phyloP scores from a whole-genome alignment of 768 basidiomycete species.

The Russula sp. region DNA sequence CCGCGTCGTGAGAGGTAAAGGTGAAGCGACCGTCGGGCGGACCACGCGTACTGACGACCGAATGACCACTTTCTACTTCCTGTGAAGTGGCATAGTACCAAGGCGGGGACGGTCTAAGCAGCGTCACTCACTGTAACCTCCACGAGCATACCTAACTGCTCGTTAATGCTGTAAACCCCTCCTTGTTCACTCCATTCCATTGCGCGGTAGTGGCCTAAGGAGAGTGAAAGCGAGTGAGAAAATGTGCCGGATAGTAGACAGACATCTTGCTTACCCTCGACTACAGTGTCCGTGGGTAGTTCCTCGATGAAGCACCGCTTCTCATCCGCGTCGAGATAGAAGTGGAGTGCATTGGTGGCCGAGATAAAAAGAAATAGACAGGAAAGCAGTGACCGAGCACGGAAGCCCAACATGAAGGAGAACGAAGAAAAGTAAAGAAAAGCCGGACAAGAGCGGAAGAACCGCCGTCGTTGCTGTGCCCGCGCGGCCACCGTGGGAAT shows the following conservation, averaged over 20 bases:
- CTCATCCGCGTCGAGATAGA: slow-evolving; percentile 94
- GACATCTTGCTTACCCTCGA: slow-evolving; percentile 63
- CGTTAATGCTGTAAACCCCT: slow-evolving; percentile 66
- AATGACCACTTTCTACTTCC: slow-evolving; percentile 83
- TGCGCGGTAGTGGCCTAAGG: slow-evolving; percentile 84
- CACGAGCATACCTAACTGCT: slow-evolving; percentile 83
- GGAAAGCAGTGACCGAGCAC: slow-evolving; percentile 33
- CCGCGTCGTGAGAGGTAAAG: slow-evolving; percentile 94
- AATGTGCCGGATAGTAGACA: not conserved
- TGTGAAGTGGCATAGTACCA: slow-evolving; percentile 36
- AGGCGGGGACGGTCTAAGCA: not conserved
- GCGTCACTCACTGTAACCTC: slow-evolving; percentile 72
- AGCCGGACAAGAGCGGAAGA: too few relatives aligned
- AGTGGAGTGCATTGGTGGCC: slow-evolving; percentile 77
- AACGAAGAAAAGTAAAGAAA: not conserved
- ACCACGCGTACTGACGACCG: slow-evolving; percentile 86
- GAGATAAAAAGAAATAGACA: slow-evolving; percentile 44
- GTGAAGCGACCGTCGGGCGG: slow-evolving; percentile 91
- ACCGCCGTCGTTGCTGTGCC: not conserved
- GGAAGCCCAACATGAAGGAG: slow-evolving; percentile 16
- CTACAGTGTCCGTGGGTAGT: slow-evolving; percentile 89
- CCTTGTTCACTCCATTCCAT: slow-evolving; percentile 82
- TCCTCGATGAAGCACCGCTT: slow-evolving; percentile 96
- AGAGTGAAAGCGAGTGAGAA: not conserved
- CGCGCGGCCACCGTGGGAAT: not conserved